These are phyloP conservation scores for Rusavskia elegans DNA, from an alignment of 495 filamentous ascomycete genomes.

Conservation along the genomic window DNA sequence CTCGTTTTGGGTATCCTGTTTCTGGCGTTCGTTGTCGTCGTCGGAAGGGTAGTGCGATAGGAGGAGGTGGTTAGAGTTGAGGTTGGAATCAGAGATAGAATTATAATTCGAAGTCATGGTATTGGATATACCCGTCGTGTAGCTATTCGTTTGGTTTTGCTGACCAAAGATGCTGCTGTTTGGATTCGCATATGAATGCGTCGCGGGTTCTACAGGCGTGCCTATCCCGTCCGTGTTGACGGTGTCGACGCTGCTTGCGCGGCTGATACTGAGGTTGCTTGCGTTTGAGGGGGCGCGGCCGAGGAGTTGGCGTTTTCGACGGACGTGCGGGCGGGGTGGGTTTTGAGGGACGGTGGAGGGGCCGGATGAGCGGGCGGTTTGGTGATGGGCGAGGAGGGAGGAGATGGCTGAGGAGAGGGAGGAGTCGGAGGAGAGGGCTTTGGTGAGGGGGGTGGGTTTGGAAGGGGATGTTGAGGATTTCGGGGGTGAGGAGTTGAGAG, in stretches of 20 bases:
- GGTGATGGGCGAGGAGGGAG: constrained; percentile 21
- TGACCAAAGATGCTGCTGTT: constrained; percentile 13
- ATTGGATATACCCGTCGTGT: no score
- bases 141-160: no score
- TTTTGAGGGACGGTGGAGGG: constrained; percentile 3
- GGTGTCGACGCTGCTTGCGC: constrained; percentile 38
- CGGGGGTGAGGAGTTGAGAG: constrained; percentile 16
- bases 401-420: constrained; percentile 14
- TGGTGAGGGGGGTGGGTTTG: constrained; percentile 14
- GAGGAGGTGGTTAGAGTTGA: no score
- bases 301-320: constrained; percentile 21
- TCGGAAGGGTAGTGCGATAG: constrained; percentile 3
- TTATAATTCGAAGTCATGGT: no score
- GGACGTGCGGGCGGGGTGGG: constrained; percentile 8
- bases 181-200: constrained; percentile 17
- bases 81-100: no score
- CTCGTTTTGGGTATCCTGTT: constrained; percentile 12
- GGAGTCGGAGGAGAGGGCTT: constrained; percentile 1
- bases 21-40: constrained; percentile 21
- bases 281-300: constrained; percentile 30
- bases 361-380: constrained; percentile 6
- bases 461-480: constrained; percentile 18
- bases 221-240: constrained; percentile 38
- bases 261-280: constrained; percentile 15
- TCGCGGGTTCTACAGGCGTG: constrained; percentile 26